A percentile compares a stretch with the other conserved stretches of the same genome.
These are phyloP conservation scores for Sporodiniella umbellata DNA, from an alignment of 371 early-diverging fungal genomes.

Conservation along the genomic window DNA sequence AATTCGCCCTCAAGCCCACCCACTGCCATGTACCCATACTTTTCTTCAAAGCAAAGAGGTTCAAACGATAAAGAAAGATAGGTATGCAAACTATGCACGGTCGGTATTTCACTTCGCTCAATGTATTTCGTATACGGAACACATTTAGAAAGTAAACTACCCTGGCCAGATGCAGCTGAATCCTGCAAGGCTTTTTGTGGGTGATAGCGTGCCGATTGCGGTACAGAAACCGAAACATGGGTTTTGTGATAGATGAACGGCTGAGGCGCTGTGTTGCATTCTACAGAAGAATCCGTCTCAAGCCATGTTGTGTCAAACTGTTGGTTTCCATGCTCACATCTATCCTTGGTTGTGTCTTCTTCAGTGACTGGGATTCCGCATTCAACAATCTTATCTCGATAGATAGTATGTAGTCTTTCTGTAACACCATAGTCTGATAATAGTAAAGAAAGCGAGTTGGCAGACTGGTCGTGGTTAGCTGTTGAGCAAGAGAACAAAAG, in stretches of 20 bases:
- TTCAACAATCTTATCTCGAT: constrained; percentile 44
- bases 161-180: constrained; percentile 6
- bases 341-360: neutral
- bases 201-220: too few species aligned
- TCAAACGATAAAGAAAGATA: constrained; percentile 34
- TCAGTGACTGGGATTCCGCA: constrained; percentile 32
- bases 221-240: constrained; percentile 17
- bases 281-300: constrained; percentile 17
- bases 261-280: too few species aligned
- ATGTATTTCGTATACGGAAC: constrained; percentile 47
- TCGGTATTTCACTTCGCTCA: constrained; percentile 29
- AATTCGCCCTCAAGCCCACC: constrained; percentile 49
- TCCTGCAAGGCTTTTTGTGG: neutral
- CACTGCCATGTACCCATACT: constrained; percentile 56
- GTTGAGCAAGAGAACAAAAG: constrained; percentile 47
- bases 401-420: constrained; percentile 49
- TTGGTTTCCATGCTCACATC: too few species aligned
- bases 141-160: constrained; percentile 17
- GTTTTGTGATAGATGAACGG: constrained; percentile 14
- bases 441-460: constrained; percentile 44
- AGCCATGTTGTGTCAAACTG: constrained; percentile 16
- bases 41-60: constrained; percentile 48
- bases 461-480: constrained; percentile 52
- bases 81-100: constrained; percentile 21
- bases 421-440: constrained; percentile 40